Evolutionary conservation across 352 stramenopile genomes (phyloP).

Genomic region (Aphanomyces astaci): DNA sequence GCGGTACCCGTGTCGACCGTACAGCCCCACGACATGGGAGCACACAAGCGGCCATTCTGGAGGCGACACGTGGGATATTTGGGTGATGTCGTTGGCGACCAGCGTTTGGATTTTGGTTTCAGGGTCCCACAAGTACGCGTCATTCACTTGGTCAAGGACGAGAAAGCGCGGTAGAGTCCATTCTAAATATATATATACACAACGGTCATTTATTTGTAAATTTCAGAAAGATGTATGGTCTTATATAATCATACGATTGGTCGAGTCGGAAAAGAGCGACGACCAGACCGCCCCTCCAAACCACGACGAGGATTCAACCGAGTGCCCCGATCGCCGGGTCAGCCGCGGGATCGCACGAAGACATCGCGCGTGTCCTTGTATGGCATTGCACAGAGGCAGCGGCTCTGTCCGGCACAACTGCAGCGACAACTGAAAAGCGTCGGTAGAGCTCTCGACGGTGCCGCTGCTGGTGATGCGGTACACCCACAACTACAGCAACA

Average conservation of each 20-base stretch:
- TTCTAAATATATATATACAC: no score
- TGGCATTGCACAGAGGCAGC: constrained; percentile 11
- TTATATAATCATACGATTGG: no score
- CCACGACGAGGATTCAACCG: constrained; percentile 29
- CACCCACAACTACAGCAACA: constrained; percentile 40
- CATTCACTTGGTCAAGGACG: constrained; percentile 10
- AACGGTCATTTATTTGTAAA: no score
- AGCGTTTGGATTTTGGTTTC: constrained; percentile 57
- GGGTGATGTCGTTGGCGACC: constrained; percentile 58
- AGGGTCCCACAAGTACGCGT: constrained; percentile 67
- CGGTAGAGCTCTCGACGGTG: not conserved
- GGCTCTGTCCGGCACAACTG: constrained; percentile 2
- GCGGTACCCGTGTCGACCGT: constrained; percentile 62
- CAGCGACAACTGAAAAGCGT: not conserved
- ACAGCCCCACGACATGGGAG: constrained; percentile 57
- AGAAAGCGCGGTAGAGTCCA: constrained; percentile 14
- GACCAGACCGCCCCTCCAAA: constrained; percentile 38
- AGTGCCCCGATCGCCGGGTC: not conserved
- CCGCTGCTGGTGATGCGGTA: constrained; percentile 1
- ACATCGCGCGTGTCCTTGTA: constrained; percentile 1
- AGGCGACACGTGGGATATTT: constrained; percentile 38
- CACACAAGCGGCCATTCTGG: constrained; percentile 57
- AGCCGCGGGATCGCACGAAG: constrained; percentile 21
- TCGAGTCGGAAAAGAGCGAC: not conserved
- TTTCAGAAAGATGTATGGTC: no score